Evolutionary conservation across 768 basidiomycete genomes (phyloP).

Genomic region (Trametopsis cervina): DNA sequence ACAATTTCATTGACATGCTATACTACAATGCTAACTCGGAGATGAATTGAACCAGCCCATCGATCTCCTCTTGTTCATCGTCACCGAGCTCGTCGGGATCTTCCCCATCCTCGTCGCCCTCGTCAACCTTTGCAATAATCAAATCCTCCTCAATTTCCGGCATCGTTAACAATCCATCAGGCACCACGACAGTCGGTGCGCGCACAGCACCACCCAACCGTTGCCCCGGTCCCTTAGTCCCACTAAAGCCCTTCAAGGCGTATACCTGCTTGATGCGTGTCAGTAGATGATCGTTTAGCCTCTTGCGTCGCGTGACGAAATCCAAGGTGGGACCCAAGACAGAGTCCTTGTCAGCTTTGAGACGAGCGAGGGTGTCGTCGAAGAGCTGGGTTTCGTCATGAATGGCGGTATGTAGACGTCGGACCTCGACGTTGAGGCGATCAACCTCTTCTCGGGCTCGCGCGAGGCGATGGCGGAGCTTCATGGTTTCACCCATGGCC

Average conservation of each 20-base stretch:
- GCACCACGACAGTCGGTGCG: not conserved
- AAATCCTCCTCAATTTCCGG: not conserved
- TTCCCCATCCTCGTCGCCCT: not conserved
- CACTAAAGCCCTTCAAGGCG: conserved; percentile 3
- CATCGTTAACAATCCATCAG: not conserved
- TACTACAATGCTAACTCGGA: not conserved
- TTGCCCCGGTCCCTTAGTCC: not conserved
- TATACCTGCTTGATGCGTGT: conserved; percentile 5
- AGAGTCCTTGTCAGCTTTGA: not conserved
- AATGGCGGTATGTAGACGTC: conserved; percentile 21
- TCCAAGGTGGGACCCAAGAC: not conserved
- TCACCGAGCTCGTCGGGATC: not conserved
- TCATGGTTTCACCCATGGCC: conserved; percentile 17
- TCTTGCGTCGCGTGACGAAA: conserved; percentile 1
- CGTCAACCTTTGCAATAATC: not conserved
- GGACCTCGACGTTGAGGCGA: conserved; percentile 19
- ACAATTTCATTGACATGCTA: not conserved
- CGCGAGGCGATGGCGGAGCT: conserved; percentile 13
- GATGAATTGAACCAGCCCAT: not conserved
- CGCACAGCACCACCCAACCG: not conserved
- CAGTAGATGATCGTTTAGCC: conserved; percentile 4
- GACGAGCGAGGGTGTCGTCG: not conserved
- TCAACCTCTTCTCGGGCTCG: conserved; percentile 22
- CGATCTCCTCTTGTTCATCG: not conserved
- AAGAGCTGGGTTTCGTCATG: conserved; percentile 15